Conservation (phyloP, 2,329 filamentous ascomycete species). For the Fusarium illudens region DNA sequence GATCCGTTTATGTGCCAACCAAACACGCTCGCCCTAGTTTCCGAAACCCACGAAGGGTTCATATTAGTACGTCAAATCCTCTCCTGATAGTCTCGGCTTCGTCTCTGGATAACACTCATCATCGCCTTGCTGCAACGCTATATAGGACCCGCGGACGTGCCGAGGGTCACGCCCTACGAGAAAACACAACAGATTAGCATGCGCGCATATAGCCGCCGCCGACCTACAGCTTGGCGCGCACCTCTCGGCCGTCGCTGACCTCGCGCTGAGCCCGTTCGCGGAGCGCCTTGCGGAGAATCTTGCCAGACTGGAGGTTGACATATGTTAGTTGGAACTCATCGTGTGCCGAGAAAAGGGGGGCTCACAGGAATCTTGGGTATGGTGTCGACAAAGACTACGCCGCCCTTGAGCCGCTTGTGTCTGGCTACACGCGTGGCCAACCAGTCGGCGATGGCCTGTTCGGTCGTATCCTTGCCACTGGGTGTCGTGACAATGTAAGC, state of each 20-base stretch:
- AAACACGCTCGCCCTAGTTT: background rate
- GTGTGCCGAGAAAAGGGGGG: background rate
- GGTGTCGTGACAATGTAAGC: slow-evolving; percentile 64
- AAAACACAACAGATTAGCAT: slow-evolving; percentile 34
- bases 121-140: background rate
- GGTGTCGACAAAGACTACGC: slow-evolving; percentile 71
- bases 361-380: slow-evolving; percentile 68
- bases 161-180: slow-evolving; percentile 24
- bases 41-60: background rate
- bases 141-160: slow-evolving; percentile 10
- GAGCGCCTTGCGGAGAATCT: slow-evolving; percentile 69
- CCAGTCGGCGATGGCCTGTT: slow-evolving; percentile 67
- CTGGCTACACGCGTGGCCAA: slow-evolving; percentile 68
- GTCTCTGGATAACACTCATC: background rate
- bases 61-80: background rate
- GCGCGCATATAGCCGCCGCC: slow-evolving; percentile 34
- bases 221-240: slow-evolving; percentile 44
- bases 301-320: slow-evolving; percentile 62
- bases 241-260: slow-evolving; percentile 51
- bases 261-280: slow-evolving; percentile 65
- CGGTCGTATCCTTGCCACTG: slow-evolving; percentile 27
- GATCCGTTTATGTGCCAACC: background rate
- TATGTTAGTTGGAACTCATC: slow-evolving; percentile 14
- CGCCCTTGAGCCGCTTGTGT: slow-evolving; percentile 74
- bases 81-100: background rate